Percentiles rank a stretch among this genome's conserved stretches.
These are phyloP conservation scores for Afroboletus lepidellus DNA, from an alignment of 1,284 basidiomycete species.

Conservation along the genomic window DNA sequence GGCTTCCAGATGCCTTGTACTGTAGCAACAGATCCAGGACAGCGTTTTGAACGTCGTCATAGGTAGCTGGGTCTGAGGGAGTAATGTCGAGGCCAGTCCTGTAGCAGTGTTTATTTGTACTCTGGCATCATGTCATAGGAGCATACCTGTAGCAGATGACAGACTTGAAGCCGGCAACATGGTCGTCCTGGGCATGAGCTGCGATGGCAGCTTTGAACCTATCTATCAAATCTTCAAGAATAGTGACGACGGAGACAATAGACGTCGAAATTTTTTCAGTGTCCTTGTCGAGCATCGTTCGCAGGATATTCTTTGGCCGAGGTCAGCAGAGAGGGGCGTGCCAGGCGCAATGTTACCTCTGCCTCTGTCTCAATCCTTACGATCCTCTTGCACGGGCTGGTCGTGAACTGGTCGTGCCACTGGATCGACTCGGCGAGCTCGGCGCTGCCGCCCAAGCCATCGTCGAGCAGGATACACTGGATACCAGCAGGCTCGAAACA, in stretches of 20 bases:
- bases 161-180: conserved; percentile 73
- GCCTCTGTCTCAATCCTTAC: conserved; percentile 66
- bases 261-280: conserved; percentile 13
- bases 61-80: conserved; percentile 13
- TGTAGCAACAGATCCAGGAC: conserved; percentile 32
- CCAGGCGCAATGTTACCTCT: conserved; percentile 45
- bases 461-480: conserved; percentile 67
- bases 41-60: conserved; percentile 31
- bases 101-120: not conserved
- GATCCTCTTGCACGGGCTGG: conserved; percentile 53
- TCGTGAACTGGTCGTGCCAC: conserved; percentile 63
- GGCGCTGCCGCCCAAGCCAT: conserved; percentile 53
- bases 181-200: conserved; percentile 38
- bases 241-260: conserved; percentile 16
- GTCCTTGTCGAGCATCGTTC: conserved; percentile 24
- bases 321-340: conserved; percentile 7
- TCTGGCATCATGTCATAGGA: not conserved
- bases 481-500: conserved; percentile 56
- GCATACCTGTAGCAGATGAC: conserved; percentile 59
- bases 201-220: conserved; percentile 36
- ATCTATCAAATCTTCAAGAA: conserved; percentile 37
- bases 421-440: conserved; percentile 49
- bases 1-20: conserved; percentile 33
- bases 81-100: conserved; percentile 63
- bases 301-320: conserved; percentile 36